Base-by-base conservation (phyloP, 306 rosid genomes). In the Cucurbita argyrosperma region DNA sequence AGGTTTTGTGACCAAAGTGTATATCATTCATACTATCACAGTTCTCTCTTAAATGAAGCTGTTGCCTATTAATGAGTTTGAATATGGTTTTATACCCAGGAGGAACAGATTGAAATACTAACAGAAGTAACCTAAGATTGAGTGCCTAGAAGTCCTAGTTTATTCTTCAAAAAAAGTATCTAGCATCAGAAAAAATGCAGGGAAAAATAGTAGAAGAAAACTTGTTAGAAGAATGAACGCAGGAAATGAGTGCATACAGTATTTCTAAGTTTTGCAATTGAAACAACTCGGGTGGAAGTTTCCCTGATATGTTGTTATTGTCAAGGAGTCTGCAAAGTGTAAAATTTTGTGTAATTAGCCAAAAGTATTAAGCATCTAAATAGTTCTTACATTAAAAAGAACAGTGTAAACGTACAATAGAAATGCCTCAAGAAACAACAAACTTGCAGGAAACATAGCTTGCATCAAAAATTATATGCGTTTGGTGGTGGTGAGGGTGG, bases 241-340 rank as follows among this genome's bases (percentile, higher is more conserved):
- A 54, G 57, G 30, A 8, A 37, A 63, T n/a, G 63, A 18, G 21
- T 51, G 15, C 90, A 61, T 86, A 86, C 90, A 86, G 78, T 75
- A 86, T 91, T 42, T 52, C 76, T 58, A 95, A 80, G 4, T 0
- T 79, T 23, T 91, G 92, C 78, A 88, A 46, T 8, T 80, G 4
- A 12, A 79, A 89, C 30, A 95, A 80, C 78, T 84, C 82, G 0
- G 78, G 67, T 3, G 99, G 99, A 70, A 95, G 96, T 79, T 26
- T 61, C 82, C 99, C 99, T 16, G 97, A 59, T 82, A 95, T 77
- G 14, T 95, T 91, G 89, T 95, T 95, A 64, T 89, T 88, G 83
- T 95, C 99, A 21, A 95, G 90, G 77, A 95, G 96, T 83, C 99
- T 95, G 96, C 93, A 85, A 35, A 66, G 67, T 19, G 76, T 55